Conservation (phyloP, 148 eudicot species). For the Vaccinium macrocarpon region DNA sequence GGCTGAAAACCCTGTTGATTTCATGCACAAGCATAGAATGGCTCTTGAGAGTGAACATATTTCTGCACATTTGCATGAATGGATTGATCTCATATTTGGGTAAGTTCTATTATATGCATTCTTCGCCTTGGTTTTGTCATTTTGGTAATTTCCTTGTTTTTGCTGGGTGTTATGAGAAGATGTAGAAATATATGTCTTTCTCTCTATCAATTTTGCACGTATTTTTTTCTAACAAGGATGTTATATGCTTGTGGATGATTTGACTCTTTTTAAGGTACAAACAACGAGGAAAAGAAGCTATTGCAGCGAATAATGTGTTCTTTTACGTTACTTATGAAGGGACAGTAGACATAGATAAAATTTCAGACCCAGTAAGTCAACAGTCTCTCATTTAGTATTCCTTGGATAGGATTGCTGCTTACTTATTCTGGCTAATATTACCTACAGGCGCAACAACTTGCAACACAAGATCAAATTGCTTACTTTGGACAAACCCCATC, state of each 20-base stretch:
- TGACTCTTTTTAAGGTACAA: slow-evolving; percentile 58
- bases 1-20: slow-evolving; percentile 89
- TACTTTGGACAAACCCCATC: slow-evolving; percentile 99
- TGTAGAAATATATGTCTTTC: neutral
- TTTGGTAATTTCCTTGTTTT: neutral
- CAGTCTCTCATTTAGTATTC: slow-evolving; percentile 15
- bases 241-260: slow-evolving; percentile 12
- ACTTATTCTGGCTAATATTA: slow-evolving; percentile 21
- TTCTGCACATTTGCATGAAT: slow-evolving; percentile 96
- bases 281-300: slow-evolving; percentile 97
- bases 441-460: slow-evolving; percentile 83
- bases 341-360: slow-evolving; percentile 84
- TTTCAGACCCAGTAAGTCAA: slow-evolving; percentile 75
- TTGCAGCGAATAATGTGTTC: slow-evolving; percentile 85
- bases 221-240: neutral
- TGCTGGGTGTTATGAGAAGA: neutral
- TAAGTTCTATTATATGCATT: slow-evolving; percentile 22
- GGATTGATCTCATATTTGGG: slow-evolving; percentile 99
- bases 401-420: neutral
- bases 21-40: slow-evolving; percentile 87
- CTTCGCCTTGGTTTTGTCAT: slow-evolving; percentile 6
- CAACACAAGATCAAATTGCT: slow-evolving; percentile 98
- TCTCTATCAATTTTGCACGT: neutral
- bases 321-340: slow-evolving; percentile 96
- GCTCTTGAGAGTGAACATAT: slow-evolving; percentile 99